A percentile compares a stretch with the other conserved stretches of the same genome.
These are phyloP conservation scores for Aspergillus costaricaensis DNA, from an alignment of 2,329 filamentous ascomycete species.

Conservation along the genomic window DNA sequence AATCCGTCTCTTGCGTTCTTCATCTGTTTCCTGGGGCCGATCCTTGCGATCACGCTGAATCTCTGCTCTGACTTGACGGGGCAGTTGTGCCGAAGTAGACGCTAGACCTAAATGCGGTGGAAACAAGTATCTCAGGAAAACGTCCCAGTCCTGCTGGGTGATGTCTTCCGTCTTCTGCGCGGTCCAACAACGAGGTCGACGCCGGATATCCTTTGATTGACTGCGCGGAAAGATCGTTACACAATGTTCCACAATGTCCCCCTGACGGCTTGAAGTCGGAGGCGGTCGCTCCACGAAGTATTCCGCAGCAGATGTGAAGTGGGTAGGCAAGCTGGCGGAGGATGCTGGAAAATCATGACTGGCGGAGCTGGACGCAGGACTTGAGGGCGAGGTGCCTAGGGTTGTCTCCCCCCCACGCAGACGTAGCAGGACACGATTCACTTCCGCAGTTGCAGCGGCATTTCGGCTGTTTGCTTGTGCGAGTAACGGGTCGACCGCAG, in stretches of 20 bases:
- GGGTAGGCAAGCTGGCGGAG: conserved; percentile 25
- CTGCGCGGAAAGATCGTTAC: conserved; percentile 45
- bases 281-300: conserved; percentile 43
- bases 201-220: conserved; percentile 45
- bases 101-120: conserved; percentile 42
- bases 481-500: conserved; percentile 42
- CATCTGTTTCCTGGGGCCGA: conserved; percentile 44
- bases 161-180: conserved; percentile 35
- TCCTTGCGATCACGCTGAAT: conserved; percentile 46
- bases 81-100: conserved; percentile 38
- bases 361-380: conserved; percentile 21
- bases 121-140: conserved; percentile 46
- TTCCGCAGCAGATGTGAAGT: conserved; percentile 40
- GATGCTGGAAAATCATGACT: conserved; percentile 12
- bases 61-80: conserved; percentile 42
- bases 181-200: conserved; percentile 45
- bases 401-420: conserved; percentile 24
- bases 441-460: conserved; percentile 17
- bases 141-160: conserved; percentile 47
- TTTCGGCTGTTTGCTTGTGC: conserved; percentile 24
- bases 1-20: conserved; percentile 41
- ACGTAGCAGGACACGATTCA: conserved; percentile 17
- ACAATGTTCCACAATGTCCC: conserved; percentile 36
- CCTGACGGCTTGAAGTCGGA: conserved; percentile 25
- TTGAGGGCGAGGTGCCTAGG: conserved; percentile 16